Percentiles rank a stretch among this genome's conserved stretches.
Conservation (phyloP, 345 rosid genomes). For the Salix purpurea region DNA sequence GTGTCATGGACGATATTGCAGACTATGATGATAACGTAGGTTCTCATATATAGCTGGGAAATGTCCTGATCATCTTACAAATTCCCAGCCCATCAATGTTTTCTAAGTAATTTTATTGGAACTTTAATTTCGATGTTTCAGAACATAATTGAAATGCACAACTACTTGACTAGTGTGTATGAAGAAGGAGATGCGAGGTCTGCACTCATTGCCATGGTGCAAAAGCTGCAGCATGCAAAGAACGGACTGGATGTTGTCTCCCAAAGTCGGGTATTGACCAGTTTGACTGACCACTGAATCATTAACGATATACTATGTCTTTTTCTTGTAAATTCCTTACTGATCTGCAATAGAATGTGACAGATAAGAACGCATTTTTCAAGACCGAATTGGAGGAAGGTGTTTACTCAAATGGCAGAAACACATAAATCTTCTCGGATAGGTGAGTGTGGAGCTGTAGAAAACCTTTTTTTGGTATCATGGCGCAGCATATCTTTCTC, state of each 20-base stretch:
- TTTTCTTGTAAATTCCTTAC: neutral
- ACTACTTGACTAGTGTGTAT: constrained; percentile 88
- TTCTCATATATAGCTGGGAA: neutral
- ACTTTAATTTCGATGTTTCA: constrained; percentile 18
- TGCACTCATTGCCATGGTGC: constrained; percentile 89
- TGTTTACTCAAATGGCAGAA: constrained; percentile 57
- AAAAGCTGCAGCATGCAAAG: constrained; percentile 89
- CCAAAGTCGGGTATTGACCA: constrained; percentile 64
- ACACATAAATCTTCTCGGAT: constrained; percentile 60
- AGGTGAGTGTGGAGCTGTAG: constrained; percentile 31
- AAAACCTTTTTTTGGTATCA: too few species aligned
- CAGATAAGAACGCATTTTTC: constrained; percentile 96
- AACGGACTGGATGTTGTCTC: constrained; percentile 90
- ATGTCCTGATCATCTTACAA: neutral
- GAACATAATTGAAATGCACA: constrained; percentile 95
- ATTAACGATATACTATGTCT: neutral
- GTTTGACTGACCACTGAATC: neutral
- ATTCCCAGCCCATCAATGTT: neutral
- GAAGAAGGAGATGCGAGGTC: constrained; percentile 98
- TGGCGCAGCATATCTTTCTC: too few species aligned
- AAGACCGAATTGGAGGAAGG: constrained; percentile 94
- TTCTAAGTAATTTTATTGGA: neutral
- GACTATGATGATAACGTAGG: constrained; percentile 59
- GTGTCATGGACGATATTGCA: constrained; percentile 96
- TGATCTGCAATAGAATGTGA: constrained; percentile 1